Evolutionary conservation across 768 basidiomycete genomes (phyloP), one percentile per base, ranked within the genome.

Genomic region (Rickenella mellea): DNA sequence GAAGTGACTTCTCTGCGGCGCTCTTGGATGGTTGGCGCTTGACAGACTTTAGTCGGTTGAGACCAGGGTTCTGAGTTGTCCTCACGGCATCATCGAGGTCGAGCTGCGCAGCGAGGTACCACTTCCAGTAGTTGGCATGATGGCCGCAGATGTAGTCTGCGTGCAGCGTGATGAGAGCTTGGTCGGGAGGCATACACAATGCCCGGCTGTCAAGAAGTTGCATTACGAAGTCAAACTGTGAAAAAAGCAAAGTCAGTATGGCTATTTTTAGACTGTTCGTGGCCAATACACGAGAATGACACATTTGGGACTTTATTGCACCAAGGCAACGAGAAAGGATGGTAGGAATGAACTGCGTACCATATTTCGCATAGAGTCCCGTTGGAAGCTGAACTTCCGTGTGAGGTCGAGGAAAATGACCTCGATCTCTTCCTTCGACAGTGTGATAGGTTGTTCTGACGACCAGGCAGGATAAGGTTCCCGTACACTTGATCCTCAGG

Each of bases 31-130:
- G 74, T 25, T 73, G 73, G 2, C 72, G 59, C 24, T 73, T 68
- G 45, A 80, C 78, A 3, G 87, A 86, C 45, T 78, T 75, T n/a
- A 94, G 73, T 8, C 89, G 82, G 38, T 76, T 76, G 4, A 96
- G 68, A 43, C 93, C 93, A 0, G 91, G 89, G 59, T 96, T 97
- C 56, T 96, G 90, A 5, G 76, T 74, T 46, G 85, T 78, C 22
- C 94, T 94, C 41, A 98, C 82, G 37, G 92, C 94, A 52, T 99
- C 96, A 60, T 99, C 96, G 31, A 98, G 83, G 61, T 98, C 94
- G 46, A 99, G 80, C 61, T 99, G 96, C 15, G 94, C 92, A 22
- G 94, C 96, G 61, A 98, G 98, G 67, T 99, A 99, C 96, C 96
- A 98, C 67, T 97, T 97, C 47, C 96, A 86, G 66, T 98, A 98